Evolutionary conservation across 2,329 filamentous ascomycete species (phyloP).

Genomic region (Stemphylium lycopersici): DNA sequence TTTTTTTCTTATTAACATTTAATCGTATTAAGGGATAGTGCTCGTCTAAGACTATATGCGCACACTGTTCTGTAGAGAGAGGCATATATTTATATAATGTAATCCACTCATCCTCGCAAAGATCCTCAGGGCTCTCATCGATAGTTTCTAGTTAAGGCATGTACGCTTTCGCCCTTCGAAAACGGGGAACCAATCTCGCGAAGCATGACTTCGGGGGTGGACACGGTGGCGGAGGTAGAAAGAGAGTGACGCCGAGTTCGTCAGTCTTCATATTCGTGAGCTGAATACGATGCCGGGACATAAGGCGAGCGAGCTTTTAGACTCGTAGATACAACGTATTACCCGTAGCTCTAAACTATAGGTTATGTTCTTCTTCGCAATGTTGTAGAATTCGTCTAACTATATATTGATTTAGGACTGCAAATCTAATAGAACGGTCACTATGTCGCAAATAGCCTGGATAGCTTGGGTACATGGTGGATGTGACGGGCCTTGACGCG

Average conservation of each 20-base stretch:
- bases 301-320: background rate
- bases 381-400: background rate
- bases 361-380: background rate
- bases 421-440: too few relatives aligned
- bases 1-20: too few relatives aligned
- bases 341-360: background rate
- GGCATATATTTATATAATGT: background rate
- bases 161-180: background rate
- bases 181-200: background rate
- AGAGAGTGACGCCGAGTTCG: background rate
- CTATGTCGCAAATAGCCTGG: too few relatives aligned
- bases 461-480: too few relatives aligned
- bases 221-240: background rate
- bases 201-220: background rate
- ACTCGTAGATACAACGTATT: background rate
- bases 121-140: background rate
- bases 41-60: background rate
- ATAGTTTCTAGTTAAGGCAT: background rate
- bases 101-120: background rate
- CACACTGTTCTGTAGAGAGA: background rate
- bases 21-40: background rate
- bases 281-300: constrained; percentile 1
- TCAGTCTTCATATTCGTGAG: background rate
- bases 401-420: too few relatives aligned
- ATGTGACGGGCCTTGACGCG: too few relatives aligned